Evolutionary conservation across 2,329 filamentous ascomycete genomes (phyloP).

Genomic region (Myriosclerotinia curreyana): DNA sequence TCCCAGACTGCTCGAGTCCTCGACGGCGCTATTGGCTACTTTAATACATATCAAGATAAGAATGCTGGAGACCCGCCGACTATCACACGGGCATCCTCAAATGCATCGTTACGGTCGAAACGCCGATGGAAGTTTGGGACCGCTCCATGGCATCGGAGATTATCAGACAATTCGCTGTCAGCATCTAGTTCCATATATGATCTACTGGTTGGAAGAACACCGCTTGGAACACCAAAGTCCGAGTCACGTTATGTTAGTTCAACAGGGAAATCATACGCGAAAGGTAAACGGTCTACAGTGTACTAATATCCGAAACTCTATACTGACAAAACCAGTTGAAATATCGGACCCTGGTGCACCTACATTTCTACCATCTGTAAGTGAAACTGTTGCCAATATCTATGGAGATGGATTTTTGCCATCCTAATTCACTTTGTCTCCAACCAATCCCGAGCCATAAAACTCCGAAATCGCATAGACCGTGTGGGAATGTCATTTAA

Average conservation of each 20-base stretch:
- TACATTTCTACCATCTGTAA: constrained; percentile 37
- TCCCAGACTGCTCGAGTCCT: constrained; percentile 28
- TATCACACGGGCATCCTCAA: constrained; percentile 10
- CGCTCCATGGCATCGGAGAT: constrained; percentile 38
- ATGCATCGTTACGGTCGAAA: constrained; percentile 19
- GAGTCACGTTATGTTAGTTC: constrained; percentile 25
- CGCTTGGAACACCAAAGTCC: constrained; percentile 32
- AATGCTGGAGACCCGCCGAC: neutral
- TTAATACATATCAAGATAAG: constrained; percentile 22
- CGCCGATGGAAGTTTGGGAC: constrained; percentile 32
- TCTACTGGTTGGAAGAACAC: constrained; percentile 36
- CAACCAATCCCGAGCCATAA: neutral
- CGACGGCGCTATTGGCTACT: constrained; percentile 30
- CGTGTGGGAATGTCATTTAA: neutral
- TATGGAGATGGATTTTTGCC: neutral
- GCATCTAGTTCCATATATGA: constrained; percentile 36
- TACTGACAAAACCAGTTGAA: constrained; percentile 29
- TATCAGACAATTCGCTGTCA: constrained; percentile 36
- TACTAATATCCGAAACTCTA: neutral
- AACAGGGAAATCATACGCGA: constrained; percentile 27
- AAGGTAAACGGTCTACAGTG: constrained; percentile 24
- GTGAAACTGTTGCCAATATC: constrained; percentile 11
- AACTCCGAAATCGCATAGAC: no score
- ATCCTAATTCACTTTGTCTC: neutral
- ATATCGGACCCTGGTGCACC: constrained; percentile 31